Evolutionary conservation across 1,284 basidiomycete genomes (phyloP), one percentile per base, ranked within the genome.

Genomic region (Ganoderma lucidum): DNA sequence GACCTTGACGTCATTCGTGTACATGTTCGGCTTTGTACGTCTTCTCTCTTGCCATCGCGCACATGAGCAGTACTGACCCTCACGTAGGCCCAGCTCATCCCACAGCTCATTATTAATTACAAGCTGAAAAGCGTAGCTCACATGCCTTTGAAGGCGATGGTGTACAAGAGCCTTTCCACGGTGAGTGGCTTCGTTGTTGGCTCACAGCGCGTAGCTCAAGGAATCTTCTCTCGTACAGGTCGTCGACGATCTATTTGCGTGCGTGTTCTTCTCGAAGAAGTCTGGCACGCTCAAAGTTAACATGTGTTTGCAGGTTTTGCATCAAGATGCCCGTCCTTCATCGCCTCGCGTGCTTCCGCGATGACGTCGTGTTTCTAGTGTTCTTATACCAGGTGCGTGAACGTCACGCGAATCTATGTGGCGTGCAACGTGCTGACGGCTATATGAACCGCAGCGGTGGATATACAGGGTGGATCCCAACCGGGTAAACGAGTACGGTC

Each of bases 251-350:
- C 88, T 97, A 74, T 97, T 96, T 81, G 94, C 93, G 90, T 95
- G 84, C 73, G 89, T 78, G 59, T 28, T 41, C 48, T 41, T 59
- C 45, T 23, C 51, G 62, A 62, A 58, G 15, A 39, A 45, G 14
- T 37, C 19, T 41, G 39, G 39, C 39, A n/a, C 32, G 55, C 42
- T 39, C 37, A 48, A 51, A 41, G 53, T 66, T 70, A 41, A 73
- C 61, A 60, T 68, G 44, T 70, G 68, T 70, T 48, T 62, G 19
- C 55, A 93, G 92, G 28, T 97, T 97, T 81, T 95, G 94, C 78
- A 96, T 97, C 83, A 94, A 95, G 83, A 98, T 98, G 97, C 97
- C 97, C 19, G 90, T 93, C 78, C 86, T 98, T 64, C 97, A 98
- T 80, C 90, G 95, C 70, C 82, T 97, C 68, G 93, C 94, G 3